phyloP scores from a whole-genome alignment of 345 rosid species.

The Acer campestre region DNA sequence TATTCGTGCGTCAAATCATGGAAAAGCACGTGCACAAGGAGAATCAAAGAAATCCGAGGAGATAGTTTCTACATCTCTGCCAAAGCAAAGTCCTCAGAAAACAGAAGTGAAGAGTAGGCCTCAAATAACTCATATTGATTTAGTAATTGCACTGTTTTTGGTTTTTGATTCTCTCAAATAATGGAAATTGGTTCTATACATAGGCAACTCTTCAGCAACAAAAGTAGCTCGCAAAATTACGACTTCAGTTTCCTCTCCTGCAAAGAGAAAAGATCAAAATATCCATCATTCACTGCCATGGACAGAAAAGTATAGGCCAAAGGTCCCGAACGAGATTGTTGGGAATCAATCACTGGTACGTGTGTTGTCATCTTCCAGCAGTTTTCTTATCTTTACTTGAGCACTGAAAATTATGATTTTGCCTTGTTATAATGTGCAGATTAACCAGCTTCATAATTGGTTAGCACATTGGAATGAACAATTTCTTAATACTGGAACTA shows the following conservation, averaged over 20 bases:
- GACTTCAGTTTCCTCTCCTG: conserved; percentile 30
- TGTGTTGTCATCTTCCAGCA: background rate
- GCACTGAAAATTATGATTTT: conserved; percentile 4
- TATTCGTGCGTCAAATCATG: conserved; percentile 67
- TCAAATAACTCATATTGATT: conserved; percentile 10
- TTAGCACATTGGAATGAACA: conserved; percentile 78
- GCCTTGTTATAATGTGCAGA: conserved; percentile 45
- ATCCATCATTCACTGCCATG: conserved; percentile 51
- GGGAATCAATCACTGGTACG: conserved; percentile 90
- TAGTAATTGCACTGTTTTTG: conserved; percentile 5
- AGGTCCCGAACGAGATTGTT: conserved; percentile 77
- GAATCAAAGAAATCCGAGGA: conserved; percentile 41
- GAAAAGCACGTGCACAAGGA: conserved; percentile 42
- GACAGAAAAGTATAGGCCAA: conserved; percentile 93
- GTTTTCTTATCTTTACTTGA: background rate
- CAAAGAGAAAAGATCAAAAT: conserved; percentile 50
- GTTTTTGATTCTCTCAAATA: conserved; percentile 11
- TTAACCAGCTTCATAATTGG: conserved; percentile 90
- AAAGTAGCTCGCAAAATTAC: conserved; percentile 36
- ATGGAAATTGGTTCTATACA: conserved; percentile 13
- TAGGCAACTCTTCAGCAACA: conserved; percentile 44
- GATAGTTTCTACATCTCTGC: conserved; percentile 40
- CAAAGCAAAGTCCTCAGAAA: conserved; percentile 63
- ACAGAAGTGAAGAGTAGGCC: conserved; percentile 58
- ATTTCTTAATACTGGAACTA: conserved; percentile 62